phyloP scores from a whole-genome alignment of 257 asterid genomes.

The Ajuga chamaepitys region DNA sequence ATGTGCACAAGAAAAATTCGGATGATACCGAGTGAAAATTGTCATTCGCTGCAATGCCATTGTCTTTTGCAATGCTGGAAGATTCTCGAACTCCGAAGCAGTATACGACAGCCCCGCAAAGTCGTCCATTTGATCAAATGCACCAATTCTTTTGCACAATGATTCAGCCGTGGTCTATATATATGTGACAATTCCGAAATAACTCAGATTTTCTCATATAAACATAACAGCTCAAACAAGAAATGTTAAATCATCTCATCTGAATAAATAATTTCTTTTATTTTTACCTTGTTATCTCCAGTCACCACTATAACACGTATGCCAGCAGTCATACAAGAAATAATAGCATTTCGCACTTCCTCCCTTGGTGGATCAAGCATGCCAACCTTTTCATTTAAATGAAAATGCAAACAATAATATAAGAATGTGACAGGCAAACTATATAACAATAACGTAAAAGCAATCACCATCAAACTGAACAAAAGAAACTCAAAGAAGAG shows the following conservation, averaged over 20 bases:
- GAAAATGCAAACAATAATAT: constrained; percentile 9
- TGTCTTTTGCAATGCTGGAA: constrained; percentile 81
- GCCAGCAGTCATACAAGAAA: constrained; percentile 98
- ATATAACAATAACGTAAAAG: background rate
- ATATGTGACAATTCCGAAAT: constrained; percentile 17
- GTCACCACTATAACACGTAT: constrained; percentile 98
- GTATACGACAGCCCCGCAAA: constrained; percentile 81
- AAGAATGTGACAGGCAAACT: constrained; percentile 3
- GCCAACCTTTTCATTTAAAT: constrained; percentile 60
- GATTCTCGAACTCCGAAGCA: constrained; percentile 95
- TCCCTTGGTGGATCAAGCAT: constrained; percentile 99
- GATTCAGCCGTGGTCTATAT: constrained; percentile 89
- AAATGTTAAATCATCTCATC: constrained; percentile 1
- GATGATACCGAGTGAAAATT: constrained; percentile 66
- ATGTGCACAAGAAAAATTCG: constrained; percentile 11
- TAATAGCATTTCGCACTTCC: constrained; percentile 88
- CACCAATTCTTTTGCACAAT: constrained; percentile 79
- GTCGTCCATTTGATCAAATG: constrained; percentile 76
- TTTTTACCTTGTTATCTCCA: constrained; percentile 92
- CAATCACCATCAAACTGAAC: constrained; percentile 3
- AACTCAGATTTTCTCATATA: background rate
- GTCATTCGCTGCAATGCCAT: constrained; percentile 85
- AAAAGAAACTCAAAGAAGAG: constrained; percentile 7
- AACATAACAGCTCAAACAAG: constrained; percentile 9
- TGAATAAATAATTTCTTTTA: background rate